Evolutionary conservation across 2,329 filamentous ascomycete species (phyloP), one percentile per base, ranked within the genome.

Genomic region (Chaetomium sp.): DNA sequence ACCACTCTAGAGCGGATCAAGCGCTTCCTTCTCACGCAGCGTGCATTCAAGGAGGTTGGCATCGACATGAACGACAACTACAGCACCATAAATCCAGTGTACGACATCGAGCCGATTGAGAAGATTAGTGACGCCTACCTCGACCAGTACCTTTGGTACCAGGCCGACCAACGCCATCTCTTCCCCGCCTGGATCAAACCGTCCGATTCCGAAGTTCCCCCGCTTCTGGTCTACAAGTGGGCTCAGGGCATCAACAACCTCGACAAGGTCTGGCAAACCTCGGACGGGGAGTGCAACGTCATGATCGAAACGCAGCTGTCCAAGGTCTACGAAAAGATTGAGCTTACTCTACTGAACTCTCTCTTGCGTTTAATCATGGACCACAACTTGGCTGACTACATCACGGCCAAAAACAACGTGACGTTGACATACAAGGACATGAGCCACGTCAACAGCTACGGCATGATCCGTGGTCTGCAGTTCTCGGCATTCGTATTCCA

Each of bases 21-120:
- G 79, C 88, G 94, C 49, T 97, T 97, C 78, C 77, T 99, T 60
- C 82, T 99, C 45, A 99, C 95, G 0, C 94, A 99, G 69, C 85
- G 94, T 70, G 94, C 95, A 1, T 99, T 99, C 81, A 99, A 99
- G 74, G 94, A 99, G 73, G 94, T 99, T 45, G 94, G 92, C 54
- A 99, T 99, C 63, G 94, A 99, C 69, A 99, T 99, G 94, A 99
- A 99, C 71, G 94, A 99, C 75, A 99, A 99, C 68, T 99, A 99
- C 75, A 97, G 86, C 77, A 92, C 90, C 14, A 99, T 99, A 77
- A 99, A 99, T 68, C 95, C 94, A 0, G 94, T 99, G 1, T 99
- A 99, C 69, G 94, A 99, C 64, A 94, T 99, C 58, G 95, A 99
- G 73, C 94, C 94, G 0, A 96, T 99, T 57, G 94, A 99, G 77